Evolutionary conservation across 305 asterid species (phyloP), one percentile per base, ranked within the genome.

Genomic region (Fraxinus nigra): DNA sequence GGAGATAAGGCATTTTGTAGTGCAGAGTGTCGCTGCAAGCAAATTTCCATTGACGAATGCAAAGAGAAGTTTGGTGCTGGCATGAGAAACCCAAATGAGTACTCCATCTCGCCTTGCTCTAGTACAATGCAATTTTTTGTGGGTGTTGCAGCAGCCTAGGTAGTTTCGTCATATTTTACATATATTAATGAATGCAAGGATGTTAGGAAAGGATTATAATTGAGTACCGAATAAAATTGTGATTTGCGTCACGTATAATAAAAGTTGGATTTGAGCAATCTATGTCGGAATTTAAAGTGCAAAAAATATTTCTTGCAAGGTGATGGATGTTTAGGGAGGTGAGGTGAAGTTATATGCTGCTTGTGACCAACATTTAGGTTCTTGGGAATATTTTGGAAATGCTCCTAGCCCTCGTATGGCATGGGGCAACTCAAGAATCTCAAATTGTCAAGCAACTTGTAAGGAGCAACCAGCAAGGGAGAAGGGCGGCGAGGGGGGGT

Each of bases 1-100:
- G 92, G 94, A 75, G 92, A 90, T 40, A 89, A 87, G 78, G 92
- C 94, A 20, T 89, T 90, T 80, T 90, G 92, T 75, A 89, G 91
- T 43, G 83, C 81, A 40, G 94, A 89, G 80, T 90, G 94, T 74
- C 94, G 92, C 22, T 75, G 54, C 86, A 80, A 85, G 74, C 91
- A 90, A 24, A 90, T 89, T 51, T 81, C 89, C 5, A 83, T 88
- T 0, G 94, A 90, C 34, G 94, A 90, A 82, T 83, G 79, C 84
- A 86, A 80, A 72, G 90, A 88, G 84, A 89, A 81, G 81, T 76
- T 89, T 54, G 85, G 81, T 83, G 82, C 90, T 1, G 88, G 86
- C 83, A 84, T 82, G 16, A 79, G 85, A 86, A 87, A 84, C 30
- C 78, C 87, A 5, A 65, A 34, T 34, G 93, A 93, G 78, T 85